Evolutionary conservation across 495 filamentous ascomycete genomes (phyloP).

Genomic region (Hypoxylon rickii): DNA sequence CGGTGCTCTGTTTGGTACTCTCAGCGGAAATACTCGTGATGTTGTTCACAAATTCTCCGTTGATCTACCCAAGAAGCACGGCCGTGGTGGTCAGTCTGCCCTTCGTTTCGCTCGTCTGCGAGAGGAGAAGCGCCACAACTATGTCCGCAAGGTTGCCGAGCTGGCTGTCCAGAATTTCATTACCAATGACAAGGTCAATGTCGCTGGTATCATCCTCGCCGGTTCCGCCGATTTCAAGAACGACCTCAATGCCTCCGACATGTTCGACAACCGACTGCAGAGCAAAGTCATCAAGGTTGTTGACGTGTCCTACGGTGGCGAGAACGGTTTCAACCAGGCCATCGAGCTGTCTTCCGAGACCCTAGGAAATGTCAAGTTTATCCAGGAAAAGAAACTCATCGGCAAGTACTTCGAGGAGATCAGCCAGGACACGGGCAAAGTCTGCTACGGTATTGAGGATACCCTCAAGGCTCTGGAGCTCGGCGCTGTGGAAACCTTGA

Average conservation of each 20-base stretch:
- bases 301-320: conserved; percentile 96
- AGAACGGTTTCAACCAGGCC: conserved; percentile 99
- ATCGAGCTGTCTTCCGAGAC: conserved; percentile 95
- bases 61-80: conserved; percentile 98
- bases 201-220: conserved; percentile 89
- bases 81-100: conserved; percentile 98
- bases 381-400: conserved; percentile 99
- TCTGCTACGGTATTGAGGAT: conserved; percentile 98
- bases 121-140: conserved; percentile 99
- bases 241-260: conserved; percentile 94
- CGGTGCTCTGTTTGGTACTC: conserved; percentile 92
- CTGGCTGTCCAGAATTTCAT: conserved; percentile 98
- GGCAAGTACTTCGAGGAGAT: conserved; percentile 99
- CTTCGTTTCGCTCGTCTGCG: conserved; percentile 99
- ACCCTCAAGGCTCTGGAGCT: conserved; percentile 97
- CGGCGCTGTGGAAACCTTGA: conserved; percentile 89
- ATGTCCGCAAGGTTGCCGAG: conserved; percentile 97
- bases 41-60: conserved; percentile 97
- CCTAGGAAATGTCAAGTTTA: conserved; percentile 98
- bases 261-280: conserved; percentile 91
- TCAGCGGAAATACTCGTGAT: conserved; percentile 95
- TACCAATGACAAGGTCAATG: conserved; percentile 96
- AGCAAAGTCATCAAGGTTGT: conserved; percentile 98
- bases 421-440: conserved; percentile 90
- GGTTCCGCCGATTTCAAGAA: conserved; percentile 99